Conservation (phyloP, 169 alveolate genomes). For the Plasmodium knowlesi region DNA sequence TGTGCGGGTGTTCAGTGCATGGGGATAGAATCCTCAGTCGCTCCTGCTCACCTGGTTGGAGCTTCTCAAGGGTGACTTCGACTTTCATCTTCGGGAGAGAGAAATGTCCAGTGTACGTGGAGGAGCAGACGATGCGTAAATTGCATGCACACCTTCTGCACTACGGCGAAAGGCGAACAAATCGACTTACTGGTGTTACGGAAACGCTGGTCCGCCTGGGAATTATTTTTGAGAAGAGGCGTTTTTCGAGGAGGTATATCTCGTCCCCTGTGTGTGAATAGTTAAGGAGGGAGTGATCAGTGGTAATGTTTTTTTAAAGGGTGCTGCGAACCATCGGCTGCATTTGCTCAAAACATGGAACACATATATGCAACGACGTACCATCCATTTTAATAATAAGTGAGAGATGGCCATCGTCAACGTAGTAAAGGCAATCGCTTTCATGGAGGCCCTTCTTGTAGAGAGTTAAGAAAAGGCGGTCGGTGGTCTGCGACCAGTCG, state of each 20-base stretch:
- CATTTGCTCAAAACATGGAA: no score
- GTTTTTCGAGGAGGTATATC: conserved; percentile 18
- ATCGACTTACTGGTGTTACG: conserved; percentile 33
- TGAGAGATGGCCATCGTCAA: neutral
- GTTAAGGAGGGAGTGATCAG: neutral
- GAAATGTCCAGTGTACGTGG: neutral
- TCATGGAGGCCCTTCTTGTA: conserved; percentile 17
- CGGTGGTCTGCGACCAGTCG: conserved; percentile 50
- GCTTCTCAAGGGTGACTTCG: conserved; percentile 21
- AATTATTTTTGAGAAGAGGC: conserved; percentile 15
- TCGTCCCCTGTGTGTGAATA: conserved; percentile 3
- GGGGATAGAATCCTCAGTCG: no score
- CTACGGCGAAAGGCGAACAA: neutral
- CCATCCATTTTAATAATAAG: conserved; percentile 12
- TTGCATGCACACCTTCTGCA: neutral
- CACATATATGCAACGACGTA: neutral
- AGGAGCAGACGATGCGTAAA: neutral
- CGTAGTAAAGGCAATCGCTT: conserved; percentile 9
- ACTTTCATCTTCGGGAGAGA: conserved; percentile 27
- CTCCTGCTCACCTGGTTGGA: conserved; percentile 17
- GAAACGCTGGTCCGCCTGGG: conserved; percentile 3
- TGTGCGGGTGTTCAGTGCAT: neutral
- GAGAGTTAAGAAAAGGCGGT: neutral
- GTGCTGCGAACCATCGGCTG: no score
- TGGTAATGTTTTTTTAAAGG: no score